Evolutionary conservation across 306 rosid genomes (phyloP).

Genomic region (Betula pendula): DNA sequence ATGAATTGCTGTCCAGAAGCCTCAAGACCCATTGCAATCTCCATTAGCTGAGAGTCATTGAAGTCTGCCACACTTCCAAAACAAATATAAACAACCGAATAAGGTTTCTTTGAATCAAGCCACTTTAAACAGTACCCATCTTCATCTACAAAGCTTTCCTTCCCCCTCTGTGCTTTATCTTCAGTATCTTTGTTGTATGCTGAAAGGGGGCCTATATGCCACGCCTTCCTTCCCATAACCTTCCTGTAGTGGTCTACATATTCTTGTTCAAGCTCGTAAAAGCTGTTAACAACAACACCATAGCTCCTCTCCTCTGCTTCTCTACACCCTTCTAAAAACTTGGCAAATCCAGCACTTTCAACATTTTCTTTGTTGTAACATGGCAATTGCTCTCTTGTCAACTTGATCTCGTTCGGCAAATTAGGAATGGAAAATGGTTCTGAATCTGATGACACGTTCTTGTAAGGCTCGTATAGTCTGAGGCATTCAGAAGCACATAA

Average conservation of each 20-base stretch:
- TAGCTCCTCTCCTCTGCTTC: conserved; percentile 37
- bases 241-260: conserved; percentile 45
- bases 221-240: conserved; percentile 39
- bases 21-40: conserved; percentile 40
- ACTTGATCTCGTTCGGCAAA: conserved; percentile 44
- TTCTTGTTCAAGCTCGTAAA: conserved; percentile 52
- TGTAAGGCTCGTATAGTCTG: conserved; percentile 41
- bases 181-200: conserved; percentile 13
- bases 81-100: conserved; percentile 39
- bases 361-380: neutral
- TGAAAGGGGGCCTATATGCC: conserved; percentile 70
- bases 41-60: conserved; percentile 28
- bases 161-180: conserved; percentile 18
- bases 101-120: conserved; percentile 32
- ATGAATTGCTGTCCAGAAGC: conserved; percentile 35
- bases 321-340: neutral
- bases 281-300: conserved; percentile 55
- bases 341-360: neutral
- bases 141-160: conserved; percentile 3
- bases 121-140: conserved; percentile 34
- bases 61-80: conserved; percentile 40
- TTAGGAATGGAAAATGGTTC: conserved; percentile 51
- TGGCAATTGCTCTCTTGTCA: conserved; percentile 39
- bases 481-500: conserved; percentile 29
- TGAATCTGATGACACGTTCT: conserved; percentile 31